phyloP scores from a whole-genome alignment of 805 yeast genomes.

The Cyberlindnera maclurae region DNA sequence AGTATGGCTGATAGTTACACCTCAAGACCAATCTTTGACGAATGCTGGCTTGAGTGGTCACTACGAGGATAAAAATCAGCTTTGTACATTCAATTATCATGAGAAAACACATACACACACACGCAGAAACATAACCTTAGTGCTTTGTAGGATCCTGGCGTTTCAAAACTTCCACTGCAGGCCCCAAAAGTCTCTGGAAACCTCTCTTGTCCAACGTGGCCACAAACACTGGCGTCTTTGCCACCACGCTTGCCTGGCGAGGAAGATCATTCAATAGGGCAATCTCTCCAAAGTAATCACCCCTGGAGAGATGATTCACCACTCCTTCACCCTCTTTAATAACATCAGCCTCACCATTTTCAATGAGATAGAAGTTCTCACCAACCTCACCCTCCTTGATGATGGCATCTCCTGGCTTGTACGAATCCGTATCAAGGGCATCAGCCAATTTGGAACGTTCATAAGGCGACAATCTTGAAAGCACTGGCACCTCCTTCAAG shows the following conservation, averaged over 20 bases:
- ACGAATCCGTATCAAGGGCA: slow-evolving; percentile 76
- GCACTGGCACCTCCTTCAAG: slow-evolving; percentile 77
- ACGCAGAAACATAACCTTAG: slow-evolving; percentile 2
- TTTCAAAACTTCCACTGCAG: slow-evolving; percentile 83
- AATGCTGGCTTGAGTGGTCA: slow-evolving; percentile 37
- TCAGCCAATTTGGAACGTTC: slow-evolving; percentile 92
- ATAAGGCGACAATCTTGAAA: slow-evolving; percentile 62
- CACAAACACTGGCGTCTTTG: slow-evolving; percentile 67
- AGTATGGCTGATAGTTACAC: slow-evolving; percentile 51
- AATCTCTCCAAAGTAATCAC: slow-evolving; percentile 95
- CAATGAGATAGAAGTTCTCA: slow-evolving; percentile 66
- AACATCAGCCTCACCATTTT: slow-evolving; percentile 79
- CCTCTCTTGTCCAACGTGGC: slow-evolving; percentile 92
- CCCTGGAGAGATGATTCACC: slow-evolving; percentile 56
- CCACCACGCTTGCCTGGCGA: slow-evolving; percentile 88
- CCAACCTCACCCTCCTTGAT: slow-evolving; percentile 84
- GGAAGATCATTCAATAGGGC: slow-evolving; percentile 89
- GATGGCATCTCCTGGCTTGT: slow-evolving; percentile 63
- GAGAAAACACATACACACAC: background rate
- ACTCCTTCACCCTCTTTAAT: slow-evolving; percentile 51
- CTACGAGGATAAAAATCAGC: background rate
- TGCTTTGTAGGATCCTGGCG: slow-evolving; percentile 71
- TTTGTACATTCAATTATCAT: background rate
- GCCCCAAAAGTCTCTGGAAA: slow-evolving; percentile 89
- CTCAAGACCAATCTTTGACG: slow-evolving; percentile 43